Conservation (phyloP, 495 filamentous ascomycete species). For the Neurospora sublineolata region DNA sequence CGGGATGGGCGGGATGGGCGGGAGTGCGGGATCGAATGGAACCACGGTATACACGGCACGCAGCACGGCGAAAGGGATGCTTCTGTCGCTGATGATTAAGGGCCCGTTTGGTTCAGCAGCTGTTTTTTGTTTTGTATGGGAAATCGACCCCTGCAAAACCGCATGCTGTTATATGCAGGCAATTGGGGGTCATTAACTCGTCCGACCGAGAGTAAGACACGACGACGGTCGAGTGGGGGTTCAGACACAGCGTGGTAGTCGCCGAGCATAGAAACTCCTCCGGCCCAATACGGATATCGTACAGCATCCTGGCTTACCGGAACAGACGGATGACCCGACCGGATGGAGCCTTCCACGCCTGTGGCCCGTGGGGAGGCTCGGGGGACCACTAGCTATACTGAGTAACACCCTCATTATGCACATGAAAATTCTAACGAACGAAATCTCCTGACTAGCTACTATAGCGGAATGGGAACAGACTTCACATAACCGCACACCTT, state of each 20-base stretch:
- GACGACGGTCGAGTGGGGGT: not conserved
- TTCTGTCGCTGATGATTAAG: not conserved
- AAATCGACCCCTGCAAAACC: too few species aligned
- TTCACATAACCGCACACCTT: not conserved
- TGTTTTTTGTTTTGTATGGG: too few species aligned
- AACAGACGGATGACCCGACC: constrained; percentile 15
- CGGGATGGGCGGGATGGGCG: too few species aligned
- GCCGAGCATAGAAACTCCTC: not conserved
- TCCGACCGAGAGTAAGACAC: not conserved
- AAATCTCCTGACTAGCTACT: not conserved
- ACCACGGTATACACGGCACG: not conserved
- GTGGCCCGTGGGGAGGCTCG: constrained; percentile 2
- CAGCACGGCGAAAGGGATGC: not conserved
- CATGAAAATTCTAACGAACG: not conserved
- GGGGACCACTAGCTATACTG: not conserved
- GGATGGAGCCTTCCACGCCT: constrained; percentile 7
- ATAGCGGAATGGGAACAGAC: constrained; percentile 1
- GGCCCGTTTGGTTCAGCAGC: too few species aligned
- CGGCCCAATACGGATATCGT: not conserved
- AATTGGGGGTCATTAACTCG: not conserved
- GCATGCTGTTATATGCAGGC: too few species aligned
- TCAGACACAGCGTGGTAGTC: not conserved
- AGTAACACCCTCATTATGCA: not conserved
- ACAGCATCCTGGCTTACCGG: constrained; percentile 3
- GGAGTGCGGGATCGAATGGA: too few species aligned